Conservation (phyloP, 2,329 filamentous ascomycete species). For the Pezicula carpinea region DNA sequence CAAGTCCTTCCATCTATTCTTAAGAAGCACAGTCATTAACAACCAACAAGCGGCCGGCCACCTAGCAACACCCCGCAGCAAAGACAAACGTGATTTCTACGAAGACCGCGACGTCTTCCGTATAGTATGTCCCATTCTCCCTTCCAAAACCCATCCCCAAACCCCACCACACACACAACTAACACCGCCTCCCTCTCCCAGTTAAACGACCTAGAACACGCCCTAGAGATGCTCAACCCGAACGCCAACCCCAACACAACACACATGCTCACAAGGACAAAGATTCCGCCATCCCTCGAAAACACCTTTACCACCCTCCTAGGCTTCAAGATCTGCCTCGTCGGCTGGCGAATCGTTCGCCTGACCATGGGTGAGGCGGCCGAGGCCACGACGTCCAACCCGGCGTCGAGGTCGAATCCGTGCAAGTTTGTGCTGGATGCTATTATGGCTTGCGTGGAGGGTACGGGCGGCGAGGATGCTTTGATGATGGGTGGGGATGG, state of each 20-base stretch:
- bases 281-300: too few species aligned
- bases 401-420: slow-evolving; percentile 2
- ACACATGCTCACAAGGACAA: too few species aligned
- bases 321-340: slow-evolving; percentile 8
- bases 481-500: not conserved
- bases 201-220: slow-evolving; percentile 6
- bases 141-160: not conserved
- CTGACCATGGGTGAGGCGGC: slow-evolving; percentile 5
- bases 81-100: slow-evolving; percentile 8
- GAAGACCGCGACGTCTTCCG: slow-evolving; percentile 9
- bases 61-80: slow-evolving; percentile 6
- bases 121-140: slow-evolving; percentile 1
- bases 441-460: slow-evolving; percentile 4
- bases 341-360: slow-evolving; percentile 7
- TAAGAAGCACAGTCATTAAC: not conserved
- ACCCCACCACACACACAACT: not conserved
- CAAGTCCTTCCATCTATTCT: too few species aligned
- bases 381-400: not conserved
- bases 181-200: not conserved
- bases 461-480: too few species aligned
- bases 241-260: not conserved
- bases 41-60: slow-evolving; percentile 1
- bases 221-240: slow-evolving; percentile 5
- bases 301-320: slow-evolving; percentile 5
- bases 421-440: slow-evolving; percentile 8